phyloP scores from a whole-genome alignment of 495 filamentous ascomycete species.

The Ramalina intermedia region DNA sequence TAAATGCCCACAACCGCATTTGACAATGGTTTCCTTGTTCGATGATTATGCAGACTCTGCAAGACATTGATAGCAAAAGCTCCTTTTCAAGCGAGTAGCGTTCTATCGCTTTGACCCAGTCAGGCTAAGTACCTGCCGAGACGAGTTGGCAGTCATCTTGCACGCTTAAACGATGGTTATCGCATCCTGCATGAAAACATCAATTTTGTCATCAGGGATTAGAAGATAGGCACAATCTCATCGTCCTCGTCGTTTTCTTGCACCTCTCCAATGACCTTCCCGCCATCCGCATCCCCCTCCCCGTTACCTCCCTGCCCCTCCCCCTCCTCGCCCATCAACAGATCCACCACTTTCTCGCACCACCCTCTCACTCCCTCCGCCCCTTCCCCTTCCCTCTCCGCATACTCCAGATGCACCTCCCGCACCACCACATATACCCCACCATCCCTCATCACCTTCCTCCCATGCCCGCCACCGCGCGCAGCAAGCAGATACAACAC shows the following conservation, averaged over 20 bases:
- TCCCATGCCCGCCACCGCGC: conserved; percentile 38
- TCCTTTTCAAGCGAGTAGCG: too few species aligned
- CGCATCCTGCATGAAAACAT: too few species aligned
- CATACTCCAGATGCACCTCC: conserved; percentile 66
- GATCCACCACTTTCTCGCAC: conserved; percentile 80
- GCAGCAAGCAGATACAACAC: conserved; percentile 72
- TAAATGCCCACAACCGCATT: neutral
- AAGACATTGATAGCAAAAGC: too few species aligned
- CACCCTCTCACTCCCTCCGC: conserved; percentile 71
- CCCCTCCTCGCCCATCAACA: conserved; percentile 70
- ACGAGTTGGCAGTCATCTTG: too few species aligned
- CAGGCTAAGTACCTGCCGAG: too few species aligned
- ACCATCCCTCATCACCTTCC: conserved; percentile 54
- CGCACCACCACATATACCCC: conserved; percentile 81
- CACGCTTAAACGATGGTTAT: too few species aligned
- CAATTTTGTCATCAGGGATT: too few species aligned
- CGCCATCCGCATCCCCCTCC: neutral
- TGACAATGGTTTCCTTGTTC: too few species aligned
- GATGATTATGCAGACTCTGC: too few species aligned
- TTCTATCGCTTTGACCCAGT: too few species aligned
- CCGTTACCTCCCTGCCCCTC: neutral
- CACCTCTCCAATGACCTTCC: neutral
- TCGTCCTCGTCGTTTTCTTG: conserved; percentile 14
- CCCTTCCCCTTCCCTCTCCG: conserved; percentile 57
- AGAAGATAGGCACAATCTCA: conserved; percentile 13